Conservation (phyloP, 2,329 filamentous ascomycete genomes). For the Mycosphaerella sp. region DNA sequence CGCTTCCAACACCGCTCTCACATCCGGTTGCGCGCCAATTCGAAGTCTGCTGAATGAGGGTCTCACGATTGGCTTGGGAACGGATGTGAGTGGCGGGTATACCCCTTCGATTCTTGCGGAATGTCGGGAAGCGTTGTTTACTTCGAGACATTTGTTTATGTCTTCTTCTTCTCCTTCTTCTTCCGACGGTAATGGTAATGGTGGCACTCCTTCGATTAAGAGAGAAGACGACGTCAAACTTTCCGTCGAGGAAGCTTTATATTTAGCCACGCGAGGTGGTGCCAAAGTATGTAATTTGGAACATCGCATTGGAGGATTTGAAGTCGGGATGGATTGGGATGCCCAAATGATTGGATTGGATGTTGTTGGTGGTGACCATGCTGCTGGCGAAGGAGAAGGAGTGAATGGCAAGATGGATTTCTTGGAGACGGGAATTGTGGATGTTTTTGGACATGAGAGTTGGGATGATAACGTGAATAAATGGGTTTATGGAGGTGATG, state of each 20-base stretch:
- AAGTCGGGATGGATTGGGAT: slow-evolving; percentile 83
- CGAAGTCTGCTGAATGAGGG: slow-evolving; percentile 66
- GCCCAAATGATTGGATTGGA: slow-evolving; percentile 71
- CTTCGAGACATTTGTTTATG: slow-evolving; percentile 66
- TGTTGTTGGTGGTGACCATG: slow-evolving; percentile 25
- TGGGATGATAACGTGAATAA: slow-evolving; percentile 84
- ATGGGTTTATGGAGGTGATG: slow-evolving; percentile 92
- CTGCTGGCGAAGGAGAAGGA: slow-evolving; percentile 15
- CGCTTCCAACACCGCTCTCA: slow-evolving; percentile 74
- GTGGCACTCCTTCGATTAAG: not conserved
- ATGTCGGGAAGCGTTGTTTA: slow-evolving; percentile 72
- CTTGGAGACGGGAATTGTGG: slow-evolving; percentile 55
- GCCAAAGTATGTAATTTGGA: slow-evolving; percentile 72
- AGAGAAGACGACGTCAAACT: slow-evolving; percentile 47
- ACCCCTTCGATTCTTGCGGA: slow-evolving; percentile 73
- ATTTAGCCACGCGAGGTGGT: slow-evolving; percentile 80
- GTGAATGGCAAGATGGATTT: not conserved
- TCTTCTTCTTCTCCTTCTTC: not conserved
- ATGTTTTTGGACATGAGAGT: slow-evolving; percentile 86
- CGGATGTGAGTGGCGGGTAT: slow-evolving; percentile 86
- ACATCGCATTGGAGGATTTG: slow-evolving; percentile 69
- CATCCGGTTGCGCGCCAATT: slow-evolving; percentile 70
- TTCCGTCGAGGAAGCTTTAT: slow-evolving; percentile 78
- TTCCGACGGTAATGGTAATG: not conserved
- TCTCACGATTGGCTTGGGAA: slow-evolving; percentile 76